These are phyloP conservation scores for Chlamydomonas incerta DNA, from an alignment of 139 green algal genomes.

Conservation along the genomic window DNA sequence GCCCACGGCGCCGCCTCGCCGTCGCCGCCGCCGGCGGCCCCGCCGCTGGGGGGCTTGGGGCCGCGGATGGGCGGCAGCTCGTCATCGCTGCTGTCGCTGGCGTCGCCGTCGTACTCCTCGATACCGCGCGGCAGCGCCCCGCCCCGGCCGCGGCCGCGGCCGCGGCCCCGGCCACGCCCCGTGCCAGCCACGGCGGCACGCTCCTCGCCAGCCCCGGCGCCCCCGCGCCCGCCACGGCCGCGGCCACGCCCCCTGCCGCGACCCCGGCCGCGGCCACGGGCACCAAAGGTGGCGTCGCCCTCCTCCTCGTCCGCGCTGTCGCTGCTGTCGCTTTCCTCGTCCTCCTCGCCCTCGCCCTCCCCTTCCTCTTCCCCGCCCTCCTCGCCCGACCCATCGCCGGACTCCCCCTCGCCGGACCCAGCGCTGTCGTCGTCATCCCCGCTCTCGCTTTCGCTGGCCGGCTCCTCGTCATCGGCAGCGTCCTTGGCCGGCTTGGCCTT, in stretches of 20 bases:
- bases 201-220: background rate
- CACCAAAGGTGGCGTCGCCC: background rate
- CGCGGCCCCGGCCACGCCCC: conserved; percentile 6
- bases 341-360: too few relatives aligned
- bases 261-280: conserved; percentile 1
- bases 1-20: background rate
- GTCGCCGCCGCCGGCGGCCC: too few relatives aligned
- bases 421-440: too few relatives aligned
- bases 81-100: background rate
- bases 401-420: too few relatives aligned
- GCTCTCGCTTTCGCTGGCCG: too few relatives aligned
- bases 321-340: too few relatives aligned
- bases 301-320: background rate
- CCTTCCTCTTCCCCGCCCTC: too few relatives aligned
- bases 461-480: too few relatives aligned
- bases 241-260: background rate
- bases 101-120: background rate
- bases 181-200: background rate
- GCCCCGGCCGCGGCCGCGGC: background rate
- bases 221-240: background rate
- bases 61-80: background rate
- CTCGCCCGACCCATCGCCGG: too few relatives aligned
- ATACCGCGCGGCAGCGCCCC: background rate
- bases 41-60: too few relatives aligned
- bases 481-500: too few relatives aligned